Conservation (phyloP, 768 basidiomycete species). For the Lactarius akahatsu region DNA sequence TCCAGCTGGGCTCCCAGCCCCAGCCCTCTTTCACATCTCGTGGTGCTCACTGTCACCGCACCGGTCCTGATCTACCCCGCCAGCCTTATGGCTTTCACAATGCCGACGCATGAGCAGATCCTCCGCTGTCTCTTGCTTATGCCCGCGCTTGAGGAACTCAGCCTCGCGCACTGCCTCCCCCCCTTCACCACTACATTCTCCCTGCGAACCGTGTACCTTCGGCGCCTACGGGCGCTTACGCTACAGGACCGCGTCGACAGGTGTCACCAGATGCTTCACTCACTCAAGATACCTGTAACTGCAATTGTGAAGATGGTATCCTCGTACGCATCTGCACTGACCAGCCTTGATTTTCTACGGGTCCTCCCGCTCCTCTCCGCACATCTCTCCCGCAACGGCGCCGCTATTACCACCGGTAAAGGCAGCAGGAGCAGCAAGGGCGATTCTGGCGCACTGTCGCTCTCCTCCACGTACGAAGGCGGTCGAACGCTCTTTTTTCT, state of each 20-base stretch:
- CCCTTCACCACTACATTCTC: constrained; percentile 1
- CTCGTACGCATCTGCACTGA: constrained; percentile 11
- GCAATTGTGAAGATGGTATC: constrained; percentile 11
- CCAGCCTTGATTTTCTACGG: constrained; percentile 18
- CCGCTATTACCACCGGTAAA: neutral
- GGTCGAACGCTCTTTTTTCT: constrained; percentile 14
- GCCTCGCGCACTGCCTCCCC: constrained; percentile 20
- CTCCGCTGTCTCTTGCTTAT: constrained; percentile 13
- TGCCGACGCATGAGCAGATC: constrained; percentile 9
- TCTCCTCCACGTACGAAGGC: constrained; percentile 3
- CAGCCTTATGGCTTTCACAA: neutral
- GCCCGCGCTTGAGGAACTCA: constrained; percentile 11
- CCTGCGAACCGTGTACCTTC: constrained; percentile 3
- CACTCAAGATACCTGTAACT: constrained; percentile 4
- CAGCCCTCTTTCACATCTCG: neutral
- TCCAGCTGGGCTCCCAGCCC: constrained; percentile 4
- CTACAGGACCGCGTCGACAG: constrained; percentile 18
- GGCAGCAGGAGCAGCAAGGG: neutral
- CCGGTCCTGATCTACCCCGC: neutral
- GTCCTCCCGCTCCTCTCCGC: constrained; percentile 14
- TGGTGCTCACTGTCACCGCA: neutral
- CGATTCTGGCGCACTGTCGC: constrained; percentile 18
- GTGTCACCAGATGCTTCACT: constrained; percentile 16
- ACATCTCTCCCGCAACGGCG: constrained; percentile 4
- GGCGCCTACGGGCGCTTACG: neutral